Evolutionary conservation across 139 green algal species (phyloP).

Genomic region (Spirogloea muscicola): DNA sequence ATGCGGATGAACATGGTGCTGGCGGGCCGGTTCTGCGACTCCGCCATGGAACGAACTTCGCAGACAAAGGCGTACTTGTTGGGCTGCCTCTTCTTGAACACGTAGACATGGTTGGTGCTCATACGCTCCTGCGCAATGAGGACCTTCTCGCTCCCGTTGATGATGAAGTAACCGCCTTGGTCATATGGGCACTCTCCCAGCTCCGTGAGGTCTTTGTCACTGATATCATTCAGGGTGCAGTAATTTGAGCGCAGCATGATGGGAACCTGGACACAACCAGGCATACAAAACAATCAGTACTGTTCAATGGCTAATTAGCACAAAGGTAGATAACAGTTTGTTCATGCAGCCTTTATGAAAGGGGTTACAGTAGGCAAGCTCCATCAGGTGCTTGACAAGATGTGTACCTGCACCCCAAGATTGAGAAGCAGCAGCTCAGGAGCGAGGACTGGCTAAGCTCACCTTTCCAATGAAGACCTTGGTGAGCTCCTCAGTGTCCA

Average conservation of each 20-base stretch:
- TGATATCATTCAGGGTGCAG: conserved; percentile 77
- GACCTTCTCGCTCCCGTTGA: conserved; percentile 98
- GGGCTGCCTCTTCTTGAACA: conserved; percentile 92
- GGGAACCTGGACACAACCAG: conserved; percentile 79
- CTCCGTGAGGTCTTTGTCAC: conserved; percentile 79
- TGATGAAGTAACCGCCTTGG: conserved; percentile 97
- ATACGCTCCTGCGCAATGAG: conserved; percentile 98
- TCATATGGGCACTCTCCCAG: conserved; percentile 96
- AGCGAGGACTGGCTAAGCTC: too few relatives aligned
- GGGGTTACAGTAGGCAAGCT: background rate
- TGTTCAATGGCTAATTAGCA: too few relatives aligned
- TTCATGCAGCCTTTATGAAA: background rate
- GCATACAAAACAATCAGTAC: conserved; percentile 1
- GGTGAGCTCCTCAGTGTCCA: conserved; percentile 53
- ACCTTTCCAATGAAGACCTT: conserved; percentile 92
- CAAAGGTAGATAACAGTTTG: too few relatives aligned
- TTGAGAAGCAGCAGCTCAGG: too few relatives aligned
- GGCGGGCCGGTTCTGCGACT: conserved; percentile 72
- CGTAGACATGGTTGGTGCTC: conserved; percentile 96
- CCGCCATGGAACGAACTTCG: conserved; percentile 75
- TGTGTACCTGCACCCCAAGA: too few relatives aligned
- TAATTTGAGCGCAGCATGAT: conserved; percentile 96
- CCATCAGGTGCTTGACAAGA: background rate
- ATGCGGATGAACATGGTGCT: conserved; percentile 80
- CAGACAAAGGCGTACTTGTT: conserved; percentile 85